These are phyloP conservation scores for Salvia miltiorrhiza DNA, from an alignment of 257 asterid genomes.

Conservation along the genomic window DNA sequence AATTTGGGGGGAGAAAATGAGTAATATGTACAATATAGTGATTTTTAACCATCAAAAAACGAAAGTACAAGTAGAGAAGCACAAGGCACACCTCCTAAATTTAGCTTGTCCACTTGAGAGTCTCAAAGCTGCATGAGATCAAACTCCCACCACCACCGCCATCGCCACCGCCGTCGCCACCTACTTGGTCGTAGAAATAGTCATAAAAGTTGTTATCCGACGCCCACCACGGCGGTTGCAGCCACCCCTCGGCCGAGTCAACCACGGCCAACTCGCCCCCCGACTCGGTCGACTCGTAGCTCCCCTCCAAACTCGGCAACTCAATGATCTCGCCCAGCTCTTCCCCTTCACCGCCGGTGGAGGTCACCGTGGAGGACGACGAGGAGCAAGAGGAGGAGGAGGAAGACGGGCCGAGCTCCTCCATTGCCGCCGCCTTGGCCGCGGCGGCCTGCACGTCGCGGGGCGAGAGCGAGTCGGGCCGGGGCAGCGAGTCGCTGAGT, in stretches of 20 bases:
- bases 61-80: slow-evolving; percentile 31
- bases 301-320: slow-evolving; percentile 73
- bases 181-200: slow-evolving; percentile 36
- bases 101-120: slow-evolving; percentile 31
- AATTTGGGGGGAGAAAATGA: not conserved
- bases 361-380: not conserved
- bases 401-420: slow-evolving; percentile 27
- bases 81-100: slow-evolving; percentile 32
- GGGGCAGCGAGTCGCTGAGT: slow-evolving; percentile 49
- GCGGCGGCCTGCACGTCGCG: slow-evolving; percentile 68
- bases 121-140: slow-evolving; percentile 37
- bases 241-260: slow-evolving; percentile 64
- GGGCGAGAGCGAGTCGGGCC: slow-evolving; percentile 53
- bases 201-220: slow-evolving; percentile 41
- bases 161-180: slow-evolving; percentile 25
- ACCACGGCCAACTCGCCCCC: slow-evolving; percentile 37
- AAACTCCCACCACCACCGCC: slow-evolving; percentile 26
- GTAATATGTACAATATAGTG: slow-evolving; percentile 20
- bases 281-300: slow-evolving; percentile 38
- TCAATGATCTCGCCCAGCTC: slow-evolving; percentile 74
- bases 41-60: not conserved
- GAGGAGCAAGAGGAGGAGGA: slow-evolving; percentile 13
- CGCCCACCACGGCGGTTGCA: slow-evolving; percentile 59
- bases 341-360: slow-evolving; percentile 1
- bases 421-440: slow-evolving; percentile 74